Evolutionary conservation across 2,329 filamentous ascomycete genomes (phyloP).

Genomic region (Penicillium hordei): DNA sequence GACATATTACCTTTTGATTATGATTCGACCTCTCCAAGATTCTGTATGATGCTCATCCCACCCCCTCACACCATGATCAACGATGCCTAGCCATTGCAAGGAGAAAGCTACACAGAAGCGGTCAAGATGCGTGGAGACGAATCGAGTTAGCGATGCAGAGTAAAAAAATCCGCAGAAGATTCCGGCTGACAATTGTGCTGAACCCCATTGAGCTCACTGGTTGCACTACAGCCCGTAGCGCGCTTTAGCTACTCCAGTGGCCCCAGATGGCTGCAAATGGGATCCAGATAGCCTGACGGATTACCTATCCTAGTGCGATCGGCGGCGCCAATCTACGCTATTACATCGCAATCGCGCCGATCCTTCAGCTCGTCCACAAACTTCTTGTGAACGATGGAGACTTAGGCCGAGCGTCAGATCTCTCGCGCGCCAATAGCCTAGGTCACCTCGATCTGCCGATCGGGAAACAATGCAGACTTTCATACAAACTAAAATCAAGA

Average conservation of each 20-base stretch:
- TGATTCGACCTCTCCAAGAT: neutral
- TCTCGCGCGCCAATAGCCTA: conserved; percentile 12
- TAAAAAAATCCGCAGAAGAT: conserved; percentile 13
- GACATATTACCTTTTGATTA: neutral
- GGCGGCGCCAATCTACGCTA: conserved; percentile 25
- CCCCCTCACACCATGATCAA: neutral
- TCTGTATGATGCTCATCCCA: neutral
- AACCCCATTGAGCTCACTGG: conserved; percentile 23
- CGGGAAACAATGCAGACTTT: conserved; percentile 4
- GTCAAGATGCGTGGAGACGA: conserved; percentile 10
- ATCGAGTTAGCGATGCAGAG: neutral
- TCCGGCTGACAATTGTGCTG: conserved; percentile 22
- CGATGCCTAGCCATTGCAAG: neutral
- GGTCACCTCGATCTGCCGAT: conserved; percentile 22
- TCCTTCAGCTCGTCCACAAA: conserved; percentile 21
- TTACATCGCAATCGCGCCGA: conserved; percentile 28
- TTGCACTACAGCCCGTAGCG: conserved; percentile 25
- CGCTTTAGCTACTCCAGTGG: conserved; percentile 8
- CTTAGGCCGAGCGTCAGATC: conserved; percentile 10
- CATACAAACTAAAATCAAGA: conserved; percentile 19
- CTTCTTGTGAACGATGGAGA: conserved; percentile 24
- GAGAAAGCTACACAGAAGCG: conserved; percentile 3
- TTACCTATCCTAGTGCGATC: conserved; percentile 20
- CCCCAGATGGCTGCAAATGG: conserved; percentile 19
- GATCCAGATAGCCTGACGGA: conserved; percentile 12